Base-by-base conservation (phyloP, 257 asterid genomes). In the Solanum ossicruentum region DNA sequence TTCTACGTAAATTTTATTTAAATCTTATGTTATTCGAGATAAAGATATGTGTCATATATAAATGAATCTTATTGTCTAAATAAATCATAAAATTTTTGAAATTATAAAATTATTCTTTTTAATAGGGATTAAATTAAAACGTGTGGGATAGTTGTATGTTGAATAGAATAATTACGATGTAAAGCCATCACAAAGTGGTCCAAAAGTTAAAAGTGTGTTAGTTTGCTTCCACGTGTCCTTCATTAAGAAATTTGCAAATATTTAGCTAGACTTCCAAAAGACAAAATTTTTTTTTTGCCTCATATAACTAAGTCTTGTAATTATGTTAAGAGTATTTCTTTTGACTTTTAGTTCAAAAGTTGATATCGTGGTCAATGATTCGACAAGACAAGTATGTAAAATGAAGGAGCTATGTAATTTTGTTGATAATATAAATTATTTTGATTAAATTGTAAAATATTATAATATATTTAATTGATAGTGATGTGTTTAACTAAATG, bases 141-240 rank as follows among this genome's bases (percentile, higher is more conserved):
- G 0, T 2, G 1, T 10, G 36, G 3, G 7, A 60, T 60, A 60
- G 32, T 1, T 32, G 23, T 18, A 56, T 56, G 7, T 20, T 12
- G 47, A 77, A 77, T 51, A 4, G 47, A 51, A 77, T 77, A 77
- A 23, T 23, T 15, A 10, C 16, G 47, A 52, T 77, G 82, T 16
- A 61, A 81, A 51, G 92, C 92, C 93, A 89, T 88, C 91, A 66
- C 51, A 86, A 32, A 87, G 89, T 92, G 95, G 97, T 91, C 96
- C 96, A 89, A 61, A 45, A 21, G 8, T 23, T 63, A 45, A 41
- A 60, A 80, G 86, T 47, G 82, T 85, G 90, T 91, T 88, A 6
- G 78, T 85, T 71, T 61, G 49, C 84, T 87, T 84, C 93, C 97
- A 94, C 91, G 93, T 90, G 91, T 87, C 26, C 47, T 23, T 77